A percentile compares a stretch with the other conserved stretches of the same genome.
Conservation (phyloP, 371 early-diverging fungal genomes). For the Chytridium lagenaria region DNA sequence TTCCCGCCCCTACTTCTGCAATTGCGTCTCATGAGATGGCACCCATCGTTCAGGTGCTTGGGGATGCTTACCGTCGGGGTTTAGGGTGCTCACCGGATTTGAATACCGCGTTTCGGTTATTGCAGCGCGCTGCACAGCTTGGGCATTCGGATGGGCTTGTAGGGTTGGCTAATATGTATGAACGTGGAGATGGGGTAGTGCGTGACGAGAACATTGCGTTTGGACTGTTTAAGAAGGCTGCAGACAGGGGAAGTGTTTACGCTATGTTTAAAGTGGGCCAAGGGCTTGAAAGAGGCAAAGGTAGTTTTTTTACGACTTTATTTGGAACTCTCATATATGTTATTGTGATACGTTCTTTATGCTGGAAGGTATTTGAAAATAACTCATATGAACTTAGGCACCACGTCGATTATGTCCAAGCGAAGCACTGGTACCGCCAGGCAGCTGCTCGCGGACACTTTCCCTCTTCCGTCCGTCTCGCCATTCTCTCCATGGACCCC, state of each 20-base stretch:
- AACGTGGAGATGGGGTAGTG: slow-evolving; percentile 42
- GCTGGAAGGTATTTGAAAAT: too few relatives aligned
- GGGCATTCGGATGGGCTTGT: slow-evolving; percentile 26
- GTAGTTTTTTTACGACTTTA: slow-evolving; percentile 12
- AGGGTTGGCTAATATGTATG: slow-evolving; percentile 44
- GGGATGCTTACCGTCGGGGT: slow-evolving; percentile 45
- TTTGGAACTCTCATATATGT: neutral
- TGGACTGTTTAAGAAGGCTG: slow-evolving; percentile 32
- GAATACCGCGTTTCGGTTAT: slow-evolving; percentile 33
- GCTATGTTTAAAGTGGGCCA: slow-evolving; percentile 39
- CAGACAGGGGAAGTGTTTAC: slow-evolving; percentile 27
- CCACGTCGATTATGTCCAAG: too few relatives aligned
- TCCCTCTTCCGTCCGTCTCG: slow-evolving; percentile 41
- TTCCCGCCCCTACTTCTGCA: slow-evolving; percentile 8
- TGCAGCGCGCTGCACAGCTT: slow-evolving; percentile 28
- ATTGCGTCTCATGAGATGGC: slow-evolving; percentile 10
- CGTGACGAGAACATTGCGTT: slow-evolving; percentile 39
- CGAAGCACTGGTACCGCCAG: slow-evolving; percentile 36
- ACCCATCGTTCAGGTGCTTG: slow-evolving; percentile 30
- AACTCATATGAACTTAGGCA: slow-evolving; percentile 34
- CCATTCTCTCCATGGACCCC: slow-evolving; percentile 40
- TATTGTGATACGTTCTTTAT: neutral
- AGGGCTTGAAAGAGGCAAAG: slow-evolving; percentile 40
- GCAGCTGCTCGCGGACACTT: slow-evolving; percentile 38
- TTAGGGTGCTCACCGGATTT: slow-evolving; percentile 32